Percentiles rank a stretch among this genome's conserved stretches.
These are phyloP conservation scores for Sporormia fimetaria DNA, from an alignment of 495 filamentous ascomycete species.

Conservation along the genomic window DNA sequence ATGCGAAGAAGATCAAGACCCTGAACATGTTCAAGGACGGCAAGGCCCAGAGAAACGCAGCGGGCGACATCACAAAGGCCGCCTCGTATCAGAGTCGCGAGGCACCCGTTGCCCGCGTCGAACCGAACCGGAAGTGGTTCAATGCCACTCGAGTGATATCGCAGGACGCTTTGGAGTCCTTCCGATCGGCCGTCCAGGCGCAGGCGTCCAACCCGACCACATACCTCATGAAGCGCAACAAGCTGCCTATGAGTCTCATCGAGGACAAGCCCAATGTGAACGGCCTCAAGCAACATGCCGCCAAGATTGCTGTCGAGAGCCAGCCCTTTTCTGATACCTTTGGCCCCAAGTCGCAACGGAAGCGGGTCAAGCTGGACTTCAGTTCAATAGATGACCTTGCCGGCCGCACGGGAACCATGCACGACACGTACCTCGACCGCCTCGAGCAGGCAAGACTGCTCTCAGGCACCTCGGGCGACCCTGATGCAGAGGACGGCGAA, in stretches of 20 bases:
- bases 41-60: slow-evolving; percentile 60
- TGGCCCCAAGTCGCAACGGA: slow-evolving; percentile 84
- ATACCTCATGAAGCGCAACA: slow-evolving; percentile 87
- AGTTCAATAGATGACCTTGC: slow-evolving; percentile 71
- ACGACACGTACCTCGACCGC: slow-evolving; percentile 68
- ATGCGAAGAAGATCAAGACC: slow-evolving; percentile 75
- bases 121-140: slow-evolving; percentile 88
- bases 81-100: slow-evolving; percentile 73
- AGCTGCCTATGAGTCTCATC: slow-evolving; percentile 77
- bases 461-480: slow-evolving; percentile 53
- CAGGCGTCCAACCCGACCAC: slow-evolving; percentile 82
- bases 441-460: slow-evolving; percentile 59
- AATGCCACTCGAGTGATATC: slow-evolving; percentile 60
- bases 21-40: slow-evolving; percentile 83
- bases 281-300: slow-evolving; percentile 80
- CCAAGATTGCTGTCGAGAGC: slow-evolving; percentile 86
- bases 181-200: slow-evolving; percentile 86
- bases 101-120: slow-evolving; percentile 72
- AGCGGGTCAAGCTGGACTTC: slow-evolving; percentile 78
- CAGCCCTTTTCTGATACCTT: slow-evolving; percentile 82
- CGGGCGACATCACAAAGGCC: slow-evolving; percentile 66
- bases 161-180: slow-evolving; percentile 61
- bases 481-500: slow-evolving; percentile 33
- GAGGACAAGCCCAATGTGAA: slow-evolving; percentile 55
- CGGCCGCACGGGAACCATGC: slow-evolving; percentile 59